These are phyloP conservation scores for Cytospora paraplurivora DNA, from an alignment of 2,329 filamentous ascomycete species.

Conservation along the genomic window DNA sequence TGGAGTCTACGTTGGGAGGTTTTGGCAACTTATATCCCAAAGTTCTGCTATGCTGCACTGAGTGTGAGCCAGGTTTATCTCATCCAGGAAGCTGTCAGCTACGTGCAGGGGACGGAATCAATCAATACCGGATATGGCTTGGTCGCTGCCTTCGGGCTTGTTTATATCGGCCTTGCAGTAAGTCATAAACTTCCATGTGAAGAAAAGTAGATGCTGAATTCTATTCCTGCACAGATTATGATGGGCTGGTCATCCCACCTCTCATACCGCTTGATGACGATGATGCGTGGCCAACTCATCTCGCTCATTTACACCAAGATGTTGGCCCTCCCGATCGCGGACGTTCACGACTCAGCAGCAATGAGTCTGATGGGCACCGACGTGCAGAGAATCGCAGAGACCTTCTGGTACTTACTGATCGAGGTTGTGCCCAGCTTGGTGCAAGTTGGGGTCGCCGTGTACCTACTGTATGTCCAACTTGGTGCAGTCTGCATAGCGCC, in stretches of 20 bases:
- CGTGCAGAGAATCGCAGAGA: slow-evolving; percentile 34
- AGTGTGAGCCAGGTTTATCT: slow-evolving; percentile 12
- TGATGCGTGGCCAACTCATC: slow-evolving; percentile 35
- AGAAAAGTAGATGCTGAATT: slow-evolving; percentile 8
- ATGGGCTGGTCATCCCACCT: slow-evolving; percentile 25
- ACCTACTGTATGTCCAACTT: slow-evolving; percentile 39
- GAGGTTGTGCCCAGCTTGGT: slow-evolving; percentile 33
- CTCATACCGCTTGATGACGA: slow-evolving; percentile 32
- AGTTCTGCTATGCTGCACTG: slow-evolving; percentile 11
- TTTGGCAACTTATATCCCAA: slow-evolving; percentile 6
- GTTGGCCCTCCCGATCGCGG: slow-evolving; percentile 29
- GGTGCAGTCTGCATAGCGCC: slow-evolving; percentile 48
- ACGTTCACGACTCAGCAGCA: slow-evolving; percentile 28
- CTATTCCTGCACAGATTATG: slow-evolving; percentile 26
- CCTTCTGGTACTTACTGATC: slow-evolving; percentile 29
- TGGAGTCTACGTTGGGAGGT: slow-evolving; percentile 12
- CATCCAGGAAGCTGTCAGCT: slow-evolving; percentile 13
- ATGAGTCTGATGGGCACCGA: slow-evolving; percentile 37
- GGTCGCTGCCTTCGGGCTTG: slow-evolving; percentile 28
- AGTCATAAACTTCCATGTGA: neutral
- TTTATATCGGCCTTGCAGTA: slow-evolving; percentile 31
- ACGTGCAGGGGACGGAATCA: slow-evolving; percentile 5
- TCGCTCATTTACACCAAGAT: slow-evolving; percentile 35
- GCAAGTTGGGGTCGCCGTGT: slow-evolving; percentile 36
- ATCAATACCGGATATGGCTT: slow-evolving; percentile 18